A percentile compares a stretch with the other conserved stretches of the same genome.
phyloP scores from a whole-genome alignment of 73 alveolate species.

The Tetrahymena malaccensis region DNA sequence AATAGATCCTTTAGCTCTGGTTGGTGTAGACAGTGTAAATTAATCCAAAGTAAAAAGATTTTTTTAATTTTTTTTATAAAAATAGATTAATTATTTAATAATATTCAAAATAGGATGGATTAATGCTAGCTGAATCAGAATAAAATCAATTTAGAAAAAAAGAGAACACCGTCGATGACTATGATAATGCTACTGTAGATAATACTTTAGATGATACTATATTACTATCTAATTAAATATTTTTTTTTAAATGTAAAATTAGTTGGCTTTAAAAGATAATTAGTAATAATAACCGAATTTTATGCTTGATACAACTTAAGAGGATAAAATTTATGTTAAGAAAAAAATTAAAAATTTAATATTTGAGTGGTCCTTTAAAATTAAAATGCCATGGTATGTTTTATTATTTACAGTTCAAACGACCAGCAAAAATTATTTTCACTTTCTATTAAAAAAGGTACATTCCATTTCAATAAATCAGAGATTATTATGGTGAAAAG shows the following conservation, averaged over 20 bases:
- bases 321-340: not conserved
- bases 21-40: not conserved
- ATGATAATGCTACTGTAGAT: not conserved
- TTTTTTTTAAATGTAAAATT: not conserved
- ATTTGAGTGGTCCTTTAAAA: slow-evolving; percentile 5
- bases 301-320: not conserved
- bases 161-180: not conserved
- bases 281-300: not conserved
- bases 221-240: no score
- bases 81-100: no score
- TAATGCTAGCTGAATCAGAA: not conserved
- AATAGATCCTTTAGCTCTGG: not conserved
- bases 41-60: not conserved
- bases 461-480: slow-evolving; percentile 13
- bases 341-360: slow-evolving; percentile 20
- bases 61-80: no score
- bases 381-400: not conserved
- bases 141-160: not conserved
- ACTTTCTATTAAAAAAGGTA: not conserved
- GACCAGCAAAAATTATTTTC: no score
- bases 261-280: not conserved
- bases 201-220: no score
- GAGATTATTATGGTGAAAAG: slow-evolving; percentile 79
- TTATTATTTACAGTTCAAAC: not conserved
- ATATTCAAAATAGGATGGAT: not conserved